These are phyloP conservation scores for Thielaviopsis punctulata DNA, from an alignment of 2,329 filamentous ascomycete species.

Conservation along the genomic window DNA sequence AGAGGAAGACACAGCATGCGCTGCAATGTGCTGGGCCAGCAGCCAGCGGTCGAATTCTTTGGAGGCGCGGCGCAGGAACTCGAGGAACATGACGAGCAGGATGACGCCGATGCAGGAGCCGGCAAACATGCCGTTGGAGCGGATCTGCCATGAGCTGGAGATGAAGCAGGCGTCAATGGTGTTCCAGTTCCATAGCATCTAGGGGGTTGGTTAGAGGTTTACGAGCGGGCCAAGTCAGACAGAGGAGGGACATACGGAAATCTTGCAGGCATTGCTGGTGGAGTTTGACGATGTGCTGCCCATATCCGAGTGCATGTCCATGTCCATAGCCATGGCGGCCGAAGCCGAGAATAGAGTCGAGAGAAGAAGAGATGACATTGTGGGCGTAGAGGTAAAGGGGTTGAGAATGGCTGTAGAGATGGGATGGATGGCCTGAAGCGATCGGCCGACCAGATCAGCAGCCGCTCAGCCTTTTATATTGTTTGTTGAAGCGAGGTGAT, in stretches of 20 bases:
- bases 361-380: conserved; percentile 9
- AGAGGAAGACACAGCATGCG: conserved; percentile 14
- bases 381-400: background rate
- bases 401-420: background rate
- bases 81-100: conserved; percentile 54
- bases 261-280: conserved; percentile 22
- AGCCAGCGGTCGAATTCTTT: conserved; percentile 59
- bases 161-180: conserved; percentile 60
- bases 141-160: conserved; percentile 50
- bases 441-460: background rate
- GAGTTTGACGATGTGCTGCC: conserved; percentile 8
- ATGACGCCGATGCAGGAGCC: conserved; percentile 65
- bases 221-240: conserved; percentile 9
- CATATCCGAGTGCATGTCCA: conserved; percentile 13
- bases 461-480: background rate
- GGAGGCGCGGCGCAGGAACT: conserved; percentile 50
- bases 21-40: conserved; percentile 27
- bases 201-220: conserved; percentile 5
- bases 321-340: conserved; percentile 10
- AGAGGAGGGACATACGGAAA: conserved; percentile 23
- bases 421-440: background rate
- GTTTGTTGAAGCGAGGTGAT: background rate
- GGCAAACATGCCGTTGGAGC: conserved; percentile 53
- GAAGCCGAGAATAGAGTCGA: conserved; percentile 9
- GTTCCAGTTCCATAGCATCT: conserved; percentile 75